phyloP scores from a whole-genome alignment of 2,329 filamentous ascomycete species.

The Ilyonectria mors-panacis region DNA sequence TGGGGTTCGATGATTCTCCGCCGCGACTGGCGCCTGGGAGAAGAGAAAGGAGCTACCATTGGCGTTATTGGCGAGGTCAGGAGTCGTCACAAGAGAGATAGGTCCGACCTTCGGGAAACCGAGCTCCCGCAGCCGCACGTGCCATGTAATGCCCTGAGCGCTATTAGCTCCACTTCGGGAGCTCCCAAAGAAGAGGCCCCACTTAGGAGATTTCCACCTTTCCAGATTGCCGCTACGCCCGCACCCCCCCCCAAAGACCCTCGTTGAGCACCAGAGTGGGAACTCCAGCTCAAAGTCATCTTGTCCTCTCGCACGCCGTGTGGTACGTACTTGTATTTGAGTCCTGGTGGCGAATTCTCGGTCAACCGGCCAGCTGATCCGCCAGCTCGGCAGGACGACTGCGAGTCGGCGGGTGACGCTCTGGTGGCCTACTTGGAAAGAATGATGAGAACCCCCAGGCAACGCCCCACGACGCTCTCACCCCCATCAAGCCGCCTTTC shows the following conservation, averaged over 20 bases:
- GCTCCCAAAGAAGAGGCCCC: not conserved
- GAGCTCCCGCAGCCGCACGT: constrained; percentile 42
- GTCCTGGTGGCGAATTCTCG: not conserved
- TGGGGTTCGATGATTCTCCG: constrained; percentile 28
- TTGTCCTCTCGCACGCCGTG: not conserved
- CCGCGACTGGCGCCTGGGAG: constrained; percentile 26
- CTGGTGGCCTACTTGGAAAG: not conserved
- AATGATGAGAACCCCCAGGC: too few relatives aligned
- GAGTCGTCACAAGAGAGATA: constrained; percentile 1
- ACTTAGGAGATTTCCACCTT: not conserved
- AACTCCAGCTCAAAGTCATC: not conserved
- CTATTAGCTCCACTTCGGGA: constrained; percentile 30
- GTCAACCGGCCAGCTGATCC: not conserved
- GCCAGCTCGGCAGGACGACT: not conserved
- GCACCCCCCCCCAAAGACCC: constrained; percentile 8
- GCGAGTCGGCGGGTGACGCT: not conserved
- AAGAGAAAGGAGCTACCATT: constrained; percentile 3
- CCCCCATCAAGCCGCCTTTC: not conserved
- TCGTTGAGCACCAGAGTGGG: not conserved
- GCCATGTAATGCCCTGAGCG: constrained; percentile 37
- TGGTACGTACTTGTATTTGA: not conserved
- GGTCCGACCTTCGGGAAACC: constrained; percentile 40
- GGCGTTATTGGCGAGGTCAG: not conserved
- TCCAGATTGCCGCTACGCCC: constrained; percentile 14
- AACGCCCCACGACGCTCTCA: too few relatives aligned